Conservation (phyloP, 345 rosid genomes). For the Syzygium oleosum region DNA sequence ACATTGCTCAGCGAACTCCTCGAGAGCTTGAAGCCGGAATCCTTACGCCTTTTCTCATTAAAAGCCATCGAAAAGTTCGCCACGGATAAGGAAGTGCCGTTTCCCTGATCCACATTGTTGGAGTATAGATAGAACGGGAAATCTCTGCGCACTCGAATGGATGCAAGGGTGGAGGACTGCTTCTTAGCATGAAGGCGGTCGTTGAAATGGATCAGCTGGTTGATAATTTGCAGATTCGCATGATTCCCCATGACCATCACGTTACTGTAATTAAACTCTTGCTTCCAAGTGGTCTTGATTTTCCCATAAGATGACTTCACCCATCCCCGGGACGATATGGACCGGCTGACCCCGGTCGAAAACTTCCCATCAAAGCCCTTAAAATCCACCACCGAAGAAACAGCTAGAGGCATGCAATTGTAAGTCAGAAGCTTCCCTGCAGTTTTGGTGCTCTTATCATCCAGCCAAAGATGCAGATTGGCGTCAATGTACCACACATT, state of each 20-base stretch:
- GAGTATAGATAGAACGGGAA: constrained; percentile 37
- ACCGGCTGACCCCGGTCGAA: constrained; percentile 41
- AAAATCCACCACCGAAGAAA: constrained; percentile 26
- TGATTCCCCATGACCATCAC: constrained; percentile 42
- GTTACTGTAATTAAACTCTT: constrained; percentile 46
- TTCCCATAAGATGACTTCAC: constrained; percentile 62
- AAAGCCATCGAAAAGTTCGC: constrained; percentile 44
- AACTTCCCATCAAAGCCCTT: constrained; percentile 54
- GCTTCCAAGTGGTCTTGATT: constrained; percentile 34
- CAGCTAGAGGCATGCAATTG: constrained; percentile 19
- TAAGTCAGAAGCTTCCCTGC: constrained; percentile 47
- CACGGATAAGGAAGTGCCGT: constrained; percentile 17
- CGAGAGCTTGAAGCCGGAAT: constrained; percentile 1
- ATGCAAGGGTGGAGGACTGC: constrained; percentile 10
- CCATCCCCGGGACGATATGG: constrained; percentile 46
- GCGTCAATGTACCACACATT: constrained; percentile 81
- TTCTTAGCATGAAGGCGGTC: constrained; percentile 30
- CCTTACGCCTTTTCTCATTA: constrained; percentile 31
- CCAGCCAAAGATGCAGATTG: constrained; percentile 91
- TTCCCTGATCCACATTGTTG: constrained; percentile 22
- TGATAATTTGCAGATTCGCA: constrained; percentile 47
- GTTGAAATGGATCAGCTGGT: constrained; percentile 47
- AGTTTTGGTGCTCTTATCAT: constrained; percentile 24
- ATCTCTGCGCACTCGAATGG: constrained; percentile 26
- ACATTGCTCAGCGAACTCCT: constrained; percentile 31